Percentiles rank a stretch among this genome's conserved stretches.
These are phyloP conservation scores for Fusarium chuoi DNA, from an alignment of 2,329 filamentous ascomycete species.

Conservation along the genomic window DNA sequence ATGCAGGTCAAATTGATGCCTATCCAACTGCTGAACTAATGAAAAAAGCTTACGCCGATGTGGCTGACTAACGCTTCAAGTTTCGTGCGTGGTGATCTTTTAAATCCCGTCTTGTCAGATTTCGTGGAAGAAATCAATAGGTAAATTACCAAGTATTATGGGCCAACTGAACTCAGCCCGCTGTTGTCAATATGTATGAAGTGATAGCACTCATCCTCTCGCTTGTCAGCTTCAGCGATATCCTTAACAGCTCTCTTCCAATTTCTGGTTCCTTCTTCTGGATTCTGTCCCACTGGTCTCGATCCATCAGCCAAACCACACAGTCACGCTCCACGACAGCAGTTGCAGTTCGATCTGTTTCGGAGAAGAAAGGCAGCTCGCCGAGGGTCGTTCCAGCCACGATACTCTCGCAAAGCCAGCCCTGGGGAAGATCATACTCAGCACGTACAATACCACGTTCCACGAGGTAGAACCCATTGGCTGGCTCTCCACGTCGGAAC, in stretches of 20 bases:
- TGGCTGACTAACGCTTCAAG: conserved; percentile 27
- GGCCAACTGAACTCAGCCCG: conserved; percentile 48
- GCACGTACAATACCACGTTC: conserved; percentile 89
- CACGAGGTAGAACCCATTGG: conserved; percentile 88
- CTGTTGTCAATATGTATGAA: conserved; percentile 62
- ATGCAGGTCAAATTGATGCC: background rate
- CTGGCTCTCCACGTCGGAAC: conserved; percentile 79
- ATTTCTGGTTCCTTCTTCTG: conserved; percentile 80
- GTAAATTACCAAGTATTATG: background rate
- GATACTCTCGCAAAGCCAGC: conserved; percentile 88
- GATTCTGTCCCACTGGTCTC: conserved; percentile 75
- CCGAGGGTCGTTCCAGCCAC: conserved; percentile 95
- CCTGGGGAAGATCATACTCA: conserved; percentile 92
- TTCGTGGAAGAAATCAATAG: background rate
- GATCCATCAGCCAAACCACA: conserved; percentile 83
- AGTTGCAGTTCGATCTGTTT: conserved; percentile 87
- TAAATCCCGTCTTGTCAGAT: background rate
- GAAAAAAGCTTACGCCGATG: background rate
- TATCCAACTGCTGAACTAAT: background rate
- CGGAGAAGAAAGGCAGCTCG: conserved; percentile 94
- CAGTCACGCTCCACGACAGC: conserved; percentile 85
- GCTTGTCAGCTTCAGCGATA: conserved; percentile 92
- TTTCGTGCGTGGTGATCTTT: background rate
- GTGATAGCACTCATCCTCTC: conserved; percentile 85
- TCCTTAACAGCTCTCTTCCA: conserved; percentile 82